phyloP scores from a whole-genome alignment of 2,329 filamentous ascomycete genomes.

The Xylariales sp. region DNA sequence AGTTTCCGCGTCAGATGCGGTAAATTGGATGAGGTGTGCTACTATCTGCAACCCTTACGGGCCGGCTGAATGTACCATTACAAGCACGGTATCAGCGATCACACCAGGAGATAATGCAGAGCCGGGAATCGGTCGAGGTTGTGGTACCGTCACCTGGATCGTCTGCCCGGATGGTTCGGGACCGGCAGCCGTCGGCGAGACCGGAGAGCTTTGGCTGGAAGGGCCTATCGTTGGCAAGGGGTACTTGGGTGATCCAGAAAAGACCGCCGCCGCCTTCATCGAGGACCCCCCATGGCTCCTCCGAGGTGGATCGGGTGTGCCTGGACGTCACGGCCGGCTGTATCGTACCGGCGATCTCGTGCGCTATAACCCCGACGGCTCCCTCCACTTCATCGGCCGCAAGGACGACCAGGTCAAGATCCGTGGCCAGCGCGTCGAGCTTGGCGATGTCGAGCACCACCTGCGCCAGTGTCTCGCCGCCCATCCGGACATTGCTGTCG shows the following conservation, averaged over 20 bases:
- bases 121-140: not conserved
- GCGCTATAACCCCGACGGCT: conserved; percentile 10
- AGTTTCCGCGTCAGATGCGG: not conserved
- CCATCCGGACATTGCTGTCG: not conserved
- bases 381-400: conserved; percentile 35
- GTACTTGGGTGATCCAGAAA: not conserved
- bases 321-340: not conserved
- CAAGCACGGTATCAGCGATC: not conserved
- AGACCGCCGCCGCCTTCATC: not conserved
- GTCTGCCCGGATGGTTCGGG: not conserved
- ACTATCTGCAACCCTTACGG: not conserved
- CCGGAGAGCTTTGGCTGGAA: not conserved
- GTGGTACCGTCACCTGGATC: not conserved
- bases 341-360: conserved; percentile 1
- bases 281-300: not conserved
- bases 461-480: not conserved
- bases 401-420: conserved; percentile 50
- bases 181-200: not conserved
- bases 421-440: conserved; percentile 44
- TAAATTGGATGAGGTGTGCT: not conserved
- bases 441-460: conserved; percentile 13
- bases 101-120: not conserved
- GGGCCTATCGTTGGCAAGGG: not conserved
- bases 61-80: not conserved
- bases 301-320: not conserved